These are phyloP conservation scores for Naganishia cerealis DNA, from an alignment of 1,284 basidiomycete species.

Conservation along the genomic window DNA sequence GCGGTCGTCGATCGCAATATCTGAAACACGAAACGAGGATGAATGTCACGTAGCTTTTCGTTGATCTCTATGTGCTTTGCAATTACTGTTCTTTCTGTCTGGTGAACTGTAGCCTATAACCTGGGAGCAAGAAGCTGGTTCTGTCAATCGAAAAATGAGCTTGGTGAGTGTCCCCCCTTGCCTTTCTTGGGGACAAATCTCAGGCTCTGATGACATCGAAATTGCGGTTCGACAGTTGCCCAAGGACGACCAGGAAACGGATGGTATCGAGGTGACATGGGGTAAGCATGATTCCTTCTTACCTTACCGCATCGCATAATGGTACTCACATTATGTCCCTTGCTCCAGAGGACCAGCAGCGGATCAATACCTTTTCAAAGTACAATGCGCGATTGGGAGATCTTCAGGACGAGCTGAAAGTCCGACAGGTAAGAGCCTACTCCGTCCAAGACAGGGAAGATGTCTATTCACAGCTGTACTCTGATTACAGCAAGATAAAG, in stretches of 20 bases:
- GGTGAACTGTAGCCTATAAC: too few species aligned
- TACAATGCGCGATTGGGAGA: slow-evolving; percentile 75
- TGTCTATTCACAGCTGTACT: neutral
- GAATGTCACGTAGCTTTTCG: neutral
- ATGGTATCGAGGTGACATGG: slow-evolving; percentile 85
- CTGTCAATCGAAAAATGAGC: neutral
- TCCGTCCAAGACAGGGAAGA: neutral
- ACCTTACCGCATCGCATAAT: neutral
- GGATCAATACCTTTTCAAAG: slow-evolving; percentile 90
- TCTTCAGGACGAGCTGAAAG: slow-evolving; percentile 70
- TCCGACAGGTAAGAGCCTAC: slow-evolving; percentile 63
- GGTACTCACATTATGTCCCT: slow-evolving; percentile 8
- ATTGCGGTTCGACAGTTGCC: slow-evolving; percentile 43
- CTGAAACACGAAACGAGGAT: slow-evolving; percentile 20
- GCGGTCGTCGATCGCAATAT: slow-evolving; percentile 1
- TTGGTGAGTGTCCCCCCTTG: neutral
- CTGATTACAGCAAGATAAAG: slow-evolving; percentile 76
- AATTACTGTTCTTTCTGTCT: too few species aligned
- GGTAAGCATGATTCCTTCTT: slow-evolving; percentile 58
- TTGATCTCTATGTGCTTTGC: too few species aligned
- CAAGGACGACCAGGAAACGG: slow-evolving; percentile 75
- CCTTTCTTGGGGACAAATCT: neutral
- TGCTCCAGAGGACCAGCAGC: slow-evolving; percentile 79
- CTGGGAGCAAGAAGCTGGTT: neutral
- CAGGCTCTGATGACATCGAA: neutral